A percentile compares a stretch with the other conserved stretches of the same genome.
phyloP scores from a whole-genome alignment of 106 monocot genomes.

The Dendrobium catenatum region DNA sequence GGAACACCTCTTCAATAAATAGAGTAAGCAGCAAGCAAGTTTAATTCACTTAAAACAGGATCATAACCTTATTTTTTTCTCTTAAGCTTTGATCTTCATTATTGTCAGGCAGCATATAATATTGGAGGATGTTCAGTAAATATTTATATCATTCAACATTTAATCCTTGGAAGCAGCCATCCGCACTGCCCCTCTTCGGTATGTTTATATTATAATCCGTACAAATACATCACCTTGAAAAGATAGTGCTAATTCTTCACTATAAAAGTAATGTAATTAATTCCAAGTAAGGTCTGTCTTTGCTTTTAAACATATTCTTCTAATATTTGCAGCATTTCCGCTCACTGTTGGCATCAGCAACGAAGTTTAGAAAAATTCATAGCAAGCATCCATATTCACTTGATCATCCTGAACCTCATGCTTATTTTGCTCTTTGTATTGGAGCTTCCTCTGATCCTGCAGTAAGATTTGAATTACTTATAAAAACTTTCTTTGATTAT shows the following conservation, averaged over 20 bases:
- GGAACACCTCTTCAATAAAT: constrained; percentile 28
- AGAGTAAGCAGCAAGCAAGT: constrained; percentile 24
- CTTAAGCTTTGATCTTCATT: neutral
- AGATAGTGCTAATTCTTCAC: too few relatives aligned
- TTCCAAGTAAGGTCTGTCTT: neutral
- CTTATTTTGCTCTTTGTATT: constrained; percentile 58
- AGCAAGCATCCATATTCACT: constrained; percentile 34
- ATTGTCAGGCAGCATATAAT: constrained; percentile 54
- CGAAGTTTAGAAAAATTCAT: constrained; percentile 13
- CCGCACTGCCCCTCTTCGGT: constrained; percentile 33
- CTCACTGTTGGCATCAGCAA: constrained; percentile 14
- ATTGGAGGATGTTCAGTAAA: constrained; percentile 63
- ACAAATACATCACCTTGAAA: neutral
- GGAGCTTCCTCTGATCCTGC: constrained; percentile 63
- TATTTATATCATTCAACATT: constrained; percentile 53
- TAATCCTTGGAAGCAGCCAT: constrained; percentile 40
- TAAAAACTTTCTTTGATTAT: too few relatives aligned
- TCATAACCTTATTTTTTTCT: neutral
- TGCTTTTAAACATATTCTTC: neutral
- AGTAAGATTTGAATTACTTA: constrained; percentile 15
- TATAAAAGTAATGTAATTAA: too few relatives aligned
- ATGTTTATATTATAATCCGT: neutral
- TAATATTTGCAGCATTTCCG: constrained; percentile 22
- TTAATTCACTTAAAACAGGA: neutral
- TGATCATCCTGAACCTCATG: constrained; percentile 36